phyloP scores from a whole-genome alignment of 2,329 filamentous ascomycete genomes.

The Akanthomyces dipterigenus region DNA sequence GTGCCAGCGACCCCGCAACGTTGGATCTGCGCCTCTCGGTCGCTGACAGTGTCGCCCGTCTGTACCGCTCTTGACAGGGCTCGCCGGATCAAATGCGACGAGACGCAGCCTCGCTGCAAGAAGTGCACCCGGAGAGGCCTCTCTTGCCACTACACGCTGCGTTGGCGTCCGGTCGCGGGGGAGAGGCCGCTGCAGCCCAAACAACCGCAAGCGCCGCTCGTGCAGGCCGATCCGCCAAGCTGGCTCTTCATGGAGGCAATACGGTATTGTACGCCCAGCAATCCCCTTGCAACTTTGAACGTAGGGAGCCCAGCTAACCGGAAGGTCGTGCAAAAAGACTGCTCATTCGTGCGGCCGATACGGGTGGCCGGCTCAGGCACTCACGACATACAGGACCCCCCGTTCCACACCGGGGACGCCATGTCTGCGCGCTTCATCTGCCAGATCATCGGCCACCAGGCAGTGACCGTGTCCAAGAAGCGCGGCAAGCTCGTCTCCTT shows the following conservation, averaged over 20 bases:
- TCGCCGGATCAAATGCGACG: not conserved
- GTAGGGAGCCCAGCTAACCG: not conserved
- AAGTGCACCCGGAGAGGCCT: not conserved
- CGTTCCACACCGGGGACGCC: not conserved
- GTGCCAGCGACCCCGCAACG: not conserved
- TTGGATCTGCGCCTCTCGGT: not conserved
- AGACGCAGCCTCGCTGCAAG: not conserved
- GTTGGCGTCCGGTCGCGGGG: not conserved
- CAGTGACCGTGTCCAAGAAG: not conserved
- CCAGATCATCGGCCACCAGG: not conserved
- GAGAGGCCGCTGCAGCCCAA: not conserved
- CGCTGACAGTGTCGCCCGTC: not conserved
- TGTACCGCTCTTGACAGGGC: not conserved
- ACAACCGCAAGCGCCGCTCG: not conserved
- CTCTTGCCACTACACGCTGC: not conserved
- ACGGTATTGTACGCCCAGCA: not conserved
- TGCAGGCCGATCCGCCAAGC: not conserved
- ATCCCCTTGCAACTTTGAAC: not conserved
- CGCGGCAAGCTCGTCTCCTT: not conserved
- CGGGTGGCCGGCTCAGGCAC: not conserved
- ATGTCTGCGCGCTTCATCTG: constrained; percentile 1
- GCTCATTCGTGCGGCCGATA: not conserved
- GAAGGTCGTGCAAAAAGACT: not conserved
- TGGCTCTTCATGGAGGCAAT: not conserved
- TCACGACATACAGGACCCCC: not conserved